Evolutionary conservation across 192 early-diverging fungal species (phyloP).

Genomic region (Coemansia sp.): DNA sequence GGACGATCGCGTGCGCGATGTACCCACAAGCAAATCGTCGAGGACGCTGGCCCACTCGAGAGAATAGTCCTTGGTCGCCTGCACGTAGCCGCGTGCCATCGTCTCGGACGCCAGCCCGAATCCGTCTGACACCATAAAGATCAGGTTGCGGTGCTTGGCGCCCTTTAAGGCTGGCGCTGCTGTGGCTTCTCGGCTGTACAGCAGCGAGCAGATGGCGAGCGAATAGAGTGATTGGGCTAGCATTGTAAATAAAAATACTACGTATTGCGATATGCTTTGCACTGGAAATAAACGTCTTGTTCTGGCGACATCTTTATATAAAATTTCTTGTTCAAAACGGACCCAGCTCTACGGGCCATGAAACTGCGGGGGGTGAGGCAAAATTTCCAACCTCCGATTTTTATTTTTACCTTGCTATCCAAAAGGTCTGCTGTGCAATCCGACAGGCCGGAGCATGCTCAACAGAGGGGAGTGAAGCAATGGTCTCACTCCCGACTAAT

Average conservation of each 20-base stretch:
- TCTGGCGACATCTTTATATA: neutral
- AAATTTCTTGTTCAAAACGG: neutral
- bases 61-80: neutral
- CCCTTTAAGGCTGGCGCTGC: neutral
- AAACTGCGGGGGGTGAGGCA: neutral
- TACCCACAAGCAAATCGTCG: conserved; percentile 53
- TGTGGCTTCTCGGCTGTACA: neutral
- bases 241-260: neutral
- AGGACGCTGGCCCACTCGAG: conserved; percentile 36
- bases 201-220: neutral
- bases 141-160: conserved; percentile 43
- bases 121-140: conserved; percentile 63
- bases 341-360: neutral
- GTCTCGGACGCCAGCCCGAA: conserved; percentile 61
- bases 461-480: too few species aligned
- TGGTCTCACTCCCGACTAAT: too few species aligned
- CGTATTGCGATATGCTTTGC: too few species aligned
- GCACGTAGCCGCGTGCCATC: conserved; percentile 50
- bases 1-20: conserved; percentile 53
- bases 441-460: too few species aligned
- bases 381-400: neutral
- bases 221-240: neutral
- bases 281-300: neutral
- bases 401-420: neutral
- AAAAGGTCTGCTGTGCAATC: neutral